phyloP scores from a whole-genome alignment of 1,139 yeast species.

The Ogataea hybrid region DNA sequence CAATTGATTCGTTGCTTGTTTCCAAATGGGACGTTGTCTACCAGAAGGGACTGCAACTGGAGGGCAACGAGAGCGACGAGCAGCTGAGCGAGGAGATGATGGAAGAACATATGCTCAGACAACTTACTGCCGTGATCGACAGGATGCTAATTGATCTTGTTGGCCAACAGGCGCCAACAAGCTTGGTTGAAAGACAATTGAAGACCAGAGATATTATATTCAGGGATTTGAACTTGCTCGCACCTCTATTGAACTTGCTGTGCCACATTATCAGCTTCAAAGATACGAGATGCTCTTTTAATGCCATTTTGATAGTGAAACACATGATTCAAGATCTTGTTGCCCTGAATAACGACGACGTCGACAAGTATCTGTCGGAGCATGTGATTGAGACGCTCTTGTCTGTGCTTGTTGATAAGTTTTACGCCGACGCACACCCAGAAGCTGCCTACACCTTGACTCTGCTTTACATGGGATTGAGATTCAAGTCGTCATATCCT shows the following conservation, averaged over 20 bases:
- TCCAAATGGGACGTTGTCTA: constrained; percentile 75
- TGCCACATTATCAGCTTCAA: constrained; percentile 77
- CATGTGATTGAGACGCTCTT: constrained; percentile 47
- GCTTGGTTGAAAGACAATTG: constrained; percentile 56
- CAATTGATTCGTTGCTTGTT: constrained; percentile 68
- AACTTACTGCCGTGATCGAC: constrained; percentile 91
- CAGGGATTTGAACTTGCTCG: constrained; percentile 64
- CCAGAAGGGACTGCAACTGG: constrained; percentile 65
- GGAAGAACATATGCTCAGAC: constrained; percentile 93
- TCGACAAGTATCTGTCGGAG: constrained; percentile 74
- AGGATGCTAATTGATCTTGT: constrained; percentile 84
- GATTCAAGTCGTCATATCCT: constrained; percentile 60
- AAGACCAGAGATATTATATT: constrained; percentile 66
- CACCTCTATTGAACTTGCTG: constrained; percentile 73
- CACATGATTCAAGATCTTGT: constrained; percentile 63
- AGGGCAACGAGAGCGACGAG: constrained; percentile 72
- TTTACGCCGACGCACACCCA: constrained; percentile 81
- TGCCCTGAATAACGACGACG: constrained; percentile 66
- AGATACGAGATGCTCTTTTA: constrained; percentile 90
- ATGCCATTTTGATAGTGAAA: constrained; percentile 77
- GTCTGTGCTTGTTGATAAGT: constrained; percentile 65
- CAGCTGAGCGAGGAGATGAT: constrained; percentile 96
- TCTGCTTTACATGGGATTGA: constrained; percentile 68
- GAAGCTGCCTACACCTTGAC: constrained; percentile 91
- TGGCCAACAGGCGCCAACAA: constrained; percentile 52